Evolutionary conservation across 805 yeast genomes (phyloP).

Genomic region (Candida michaelii): DNA sequence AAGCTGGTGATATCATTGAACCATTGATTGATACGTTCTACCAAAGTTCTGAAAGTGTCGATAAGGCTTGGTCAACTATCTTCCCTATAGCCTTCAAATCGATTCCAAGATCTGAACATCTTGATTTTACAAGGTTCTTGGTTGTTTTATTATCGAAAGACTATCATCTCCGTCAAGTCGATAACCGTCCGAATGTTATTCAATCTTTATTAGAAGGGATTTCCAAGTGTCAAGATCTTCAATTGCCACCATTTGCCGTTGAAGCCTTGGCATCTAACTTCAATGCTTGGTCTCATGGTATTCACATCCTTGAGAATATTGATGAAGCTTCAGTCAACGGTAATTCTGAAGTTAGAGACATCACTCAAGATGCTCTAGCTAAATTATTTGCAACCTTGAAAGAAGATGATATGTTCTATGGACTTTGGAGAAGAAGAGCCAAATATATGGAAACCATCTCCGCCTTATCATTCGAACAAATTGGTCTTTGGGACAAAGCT

Average conservation of each 20-base stretch:
- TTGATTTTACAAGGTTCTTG: conserved; percentile 79
- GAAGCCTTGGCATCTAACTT: conserved; percentile 85
- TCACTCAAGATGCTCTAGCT: conserved; percentile 84
- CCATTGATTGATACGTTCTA: conserved; percentile 83
- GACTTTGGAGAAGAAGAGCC: conserved; percentile 95
- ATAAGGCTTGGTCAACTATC: conserved; percentile 76
- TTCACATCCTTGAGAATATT: conserved; percentile 77
- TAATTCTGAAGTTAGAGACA: conserved; percentile 73
- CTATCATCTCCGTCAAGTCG: conserved; percentile 88
- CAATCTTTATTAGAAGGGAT: conserved; percentile 82
- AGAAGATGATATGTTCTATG: conserved; percentile 96
- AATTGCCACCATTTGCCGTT: conserved; percentile 90
- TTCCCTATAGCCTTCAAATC: conserved; percentile 81
- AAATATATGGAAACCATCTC: conserved; percentile 90
- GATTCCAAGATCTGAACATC: conserved; percentile 74
- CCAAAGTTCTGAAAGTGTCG: conserved; percentile 75
- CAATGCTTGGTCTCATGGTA: conserved; percentile 88
- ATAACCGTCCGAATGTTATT: conserved; percentile 81
- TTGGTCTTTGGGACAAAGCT: conserved; percentile 94
- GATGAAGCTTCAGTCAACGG: conserved; percentile 57
- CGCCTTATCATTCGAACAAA: conserved; percentile 91
- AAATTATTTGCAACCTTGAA: conserved; percentile 86
- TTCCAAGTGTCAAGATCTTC: conserved; percentile 68
- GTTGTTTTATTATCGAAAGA: conserved; percentile 83
- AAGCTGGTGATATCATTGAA: conserved; percentile 58